Base-by-base conservation (phyloP, 2,329 filamentous ascomycete species). In the Dendryphion nanum region DNA sequence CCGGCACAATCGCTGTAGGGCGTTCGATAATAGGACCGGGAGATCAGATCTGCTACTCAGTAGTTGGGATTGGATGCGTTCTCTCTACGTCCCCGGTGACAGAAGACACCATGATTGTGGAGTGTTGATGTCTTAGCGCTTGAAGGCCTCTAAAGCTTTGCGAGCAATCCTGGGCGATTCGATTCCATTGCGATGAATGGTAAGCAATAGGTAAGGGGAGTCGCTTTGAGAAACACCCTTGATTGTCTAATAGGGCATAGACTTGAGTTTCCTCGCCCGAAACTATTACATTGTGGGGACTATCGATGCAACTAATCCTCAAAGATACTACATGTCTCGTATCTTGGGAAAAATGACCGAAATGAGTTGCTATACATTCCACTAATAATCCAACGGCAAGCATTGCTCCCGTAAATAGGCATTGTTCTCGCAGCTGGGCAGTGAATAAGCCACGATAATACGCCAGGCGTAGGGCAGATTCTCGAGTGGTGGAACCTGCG, bases 201-300 rank as follows among this genome's bases (percentile, higher is more conserved):
- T 73, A 74, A 0, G 70, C 71, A 14, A 47, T 57, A 59, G 5
- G 70, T 66, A 33, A 8, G 10, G 61, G 58, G 4, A 74, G 57
- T 12, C 50, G 35, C 1, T 67, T 53, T 2, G 51, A 53, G 40
- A 71, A 72, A 7, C 59, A 59, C 4, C 55, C 45, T 14, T n/a
- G 23, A 10, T 26, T 26, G 10, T 26, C 23, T n/a, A 26, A 26
- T n/a, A n/a, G 10, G 12, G 29, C 58, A 4, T n/a, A n/a, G n/a
- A 58, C 62, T 40, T 62, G 55, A 0, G 35, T 33, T 26, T n/a
- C 10, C 39, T 71, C 63, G 2, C 71, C 71, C 10, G 68, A 70
- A 2, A 73, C 28, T 1, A 71, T 74, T 3, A 72, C 48, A 31
- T 59, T 68, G 0, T 44, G 30, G 1, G 66, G 57, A 5, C 59